These are phyloP conservation scores for Neonectria faginata DNA, from an alignment of 2,329 filamentous ascomycete genomes.

Conservation along the genomic window DNA sequence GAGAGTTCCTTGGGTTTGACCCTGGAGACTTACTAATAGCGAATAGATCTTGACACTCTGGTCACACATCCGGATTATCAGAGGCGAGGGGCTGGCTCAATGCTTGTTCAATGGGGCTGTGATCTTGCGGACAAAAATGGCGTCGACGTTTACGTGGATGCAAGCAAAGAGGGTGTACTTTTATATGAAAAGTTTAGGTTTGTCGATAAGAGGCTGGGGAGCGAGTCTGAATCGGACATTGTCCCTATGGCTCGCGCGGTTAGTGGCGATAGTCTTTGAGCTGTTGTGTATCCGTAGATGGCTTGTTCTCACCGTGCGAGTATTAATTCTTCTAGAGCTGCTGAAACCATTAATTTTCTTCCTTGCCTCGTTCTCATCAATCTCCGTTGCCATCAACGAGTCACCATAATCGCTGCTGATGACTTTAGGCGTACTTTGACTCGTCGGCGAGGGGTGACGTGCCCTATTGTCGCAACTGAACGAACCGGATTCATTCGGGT, in stretches of 20 bases:
- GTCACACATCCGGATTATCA: constrained; percentile 45
- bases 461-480: too few species aligned
- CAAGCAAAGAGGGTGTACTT: constrained; percentile 31
- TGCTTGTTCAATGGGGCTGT: constrained; percentile 43
- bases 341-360: too few species aligned
- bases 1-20: neutral
- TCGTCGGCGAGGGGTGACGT: too few species aligned
- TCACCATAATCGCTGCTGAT: too few species aligned
- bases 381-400: too few species aligned
- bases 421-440: too few species aligned
- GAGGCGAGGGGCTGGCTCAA: constrained; percentile 40
- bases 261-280: neutral
- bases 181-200: constrained; percentile 35
- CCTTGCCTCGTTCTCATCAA: too few species aligned
- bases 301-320: too few species aligned
- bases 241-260: constrained; percentile 30
- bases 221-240: constrained; percentile 22
- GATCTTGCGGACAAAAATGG: constrained; percentile 37
- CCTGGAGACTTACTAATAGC: neutral
- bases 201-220: constrained; percentile 26
- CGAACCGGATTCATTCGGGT: too few species aligned
- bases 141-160: constrained; percentile 43
- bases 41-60: constrained; percentile 42
- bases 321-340: too few species aligned
- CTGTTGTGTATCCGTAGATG: too few species aligned